A percentile compares a stretch with the other conserved stretches of the same genome.
These are phyloP conservation scores for Diplogelasinospora grovesii DNA, from an alignment of 495 filamentous ascomycete species.

Conservation along the genomic window DNA sequence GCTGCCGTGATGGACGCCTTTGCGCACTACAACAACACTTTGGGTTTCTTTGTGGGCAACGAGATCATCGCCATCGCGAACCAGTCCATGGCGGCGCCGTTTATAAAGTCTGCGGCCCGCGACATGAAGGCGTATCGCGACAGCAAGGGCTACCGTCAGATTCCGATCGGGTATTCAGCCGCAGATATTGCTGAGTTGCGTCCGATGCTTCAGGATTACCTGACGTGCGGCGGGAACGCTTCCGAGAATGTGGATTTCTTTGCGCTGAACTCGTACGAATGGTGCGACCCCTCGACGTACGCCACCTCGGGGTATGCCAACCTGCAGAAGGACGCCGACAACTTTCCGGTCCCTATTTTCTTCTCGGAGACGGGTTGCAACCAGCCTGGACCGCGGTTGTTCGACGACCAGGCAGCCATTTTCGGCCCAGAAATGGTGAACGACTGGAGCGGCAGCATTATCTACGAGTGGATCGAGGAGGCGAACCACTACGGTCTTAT, in stretches of 20 bases:
- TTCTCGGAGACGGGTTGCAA: slow-evolving; percentile 82
- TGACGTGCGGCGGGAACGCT: slow-evolving; percentile 64
- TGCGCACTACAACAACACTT: slow-evolving; percentile 67
- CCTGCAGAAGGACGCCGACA: slow-evolving; percentile 46
- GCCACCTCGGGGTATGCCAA: slow-evolving; percentile 60
- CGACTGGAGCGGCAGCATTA: slow-evolving; percentile 75
- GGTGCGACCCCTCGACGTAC: slow-evolving; percentile 67
- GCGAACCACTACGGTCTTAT: slow-evolving; percentile 80
- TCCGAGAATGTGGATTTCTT: slow-evolving; percentile 78
- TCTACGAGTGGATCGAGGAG: slow-evolving; percentile 90
- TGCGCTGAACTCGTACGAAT: slow-evolving; percentile 80
- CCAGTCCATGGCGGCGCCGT: slow-evolving; percentile 66
- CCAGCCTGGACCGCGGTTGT: slow-evolving; percentile 57
- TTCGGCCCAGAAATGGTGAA: slow-evolving; percentile 64
- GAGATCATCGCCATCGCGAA: slow-evolving; percentile 63
- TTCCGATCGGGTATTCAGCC: slow-evolving; percentile 86
- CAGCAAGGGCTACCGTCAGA: slow-evolving; percentile 68
- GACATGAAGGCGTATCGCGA: slow-evolving; percentile 80
- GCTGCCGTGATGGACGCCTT: slow-evolving; percentile 71
- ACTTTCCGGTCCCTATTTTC: slow-evolving; percentile 70
- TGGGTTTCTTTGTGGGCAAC: slow-evolving; percentile 82
- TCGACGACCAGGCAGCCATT: slow-evolving; percentile 71
- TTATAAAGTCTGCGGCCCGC: slow-evolving; percentile 70
- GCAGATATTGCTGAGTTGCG: slow-evolving; percentile 76
- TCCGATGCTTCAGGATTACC: slow-evolving; percentile 83